Evolutionary conservation across 169 alveolate species (phyloP).

Genomic region (Cryptosporidium bovis): DNA sequence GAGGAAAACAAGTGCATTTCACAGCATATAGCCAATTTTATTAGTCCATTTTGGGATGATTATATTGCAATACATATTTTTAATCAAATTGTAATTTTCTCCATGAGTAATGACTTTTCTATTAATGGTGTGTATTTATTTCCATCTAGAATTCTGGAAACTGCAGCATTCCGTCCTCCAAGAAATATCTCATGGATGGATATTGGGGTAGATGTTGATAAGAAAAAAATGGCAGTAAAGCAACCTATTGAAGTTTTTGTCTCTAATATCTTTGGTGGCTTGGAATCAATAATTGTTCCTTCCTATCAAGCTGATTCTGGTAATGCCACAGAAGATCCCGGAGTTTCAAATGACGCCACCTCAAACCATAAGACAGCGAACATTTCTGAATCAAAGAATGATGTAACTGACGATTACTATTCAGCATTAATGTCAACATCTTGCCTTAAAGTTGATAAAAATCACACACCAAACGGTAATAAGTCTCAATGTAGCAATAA

Average conservation of each 20-base stretch:
- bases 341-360: background rate
- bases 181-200: conserved; percentile 26
- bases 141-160: conserved; percentile 56
- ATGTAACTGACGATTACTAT: conserved; percentile 48
- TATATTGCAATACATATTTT: conserved; percentile 43
- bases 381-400: conserved; percentile 3
- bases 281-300: conserved; percentile 44
- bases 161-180: conserved; percentile 68
- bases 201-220: background rate
- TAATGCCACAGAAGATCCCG: background rate
- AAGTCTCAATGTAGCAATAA: background rate
- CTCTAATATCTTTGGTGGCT: conserved; percentile 68
- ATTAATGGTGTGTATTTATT: conserved; percentile 32
- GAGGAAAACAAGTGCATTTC: conserved; percentile 16
- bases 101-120: conserved; percentile 13
- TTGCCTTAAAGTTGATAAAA: conserved; percentile 6
- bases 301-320: background rate
- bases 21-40: conserved; percentile 42
- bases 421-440: conserved; percentile 20
- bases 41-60: conserved; percentile 70
- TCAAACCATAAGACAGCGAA: background rate
- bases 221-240: background rate
- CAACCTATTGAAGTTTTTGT: conserved; percentile 34
- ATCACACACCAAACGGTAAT: background rate
- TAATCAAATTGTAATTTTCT: conserved; percentile 40